Percentiles rank a stretch among this genome's conserved stretches.
Conservation (phyloP, 2,329 filamentous ascomycete species). For the Metarhizium sp. region DNA sequence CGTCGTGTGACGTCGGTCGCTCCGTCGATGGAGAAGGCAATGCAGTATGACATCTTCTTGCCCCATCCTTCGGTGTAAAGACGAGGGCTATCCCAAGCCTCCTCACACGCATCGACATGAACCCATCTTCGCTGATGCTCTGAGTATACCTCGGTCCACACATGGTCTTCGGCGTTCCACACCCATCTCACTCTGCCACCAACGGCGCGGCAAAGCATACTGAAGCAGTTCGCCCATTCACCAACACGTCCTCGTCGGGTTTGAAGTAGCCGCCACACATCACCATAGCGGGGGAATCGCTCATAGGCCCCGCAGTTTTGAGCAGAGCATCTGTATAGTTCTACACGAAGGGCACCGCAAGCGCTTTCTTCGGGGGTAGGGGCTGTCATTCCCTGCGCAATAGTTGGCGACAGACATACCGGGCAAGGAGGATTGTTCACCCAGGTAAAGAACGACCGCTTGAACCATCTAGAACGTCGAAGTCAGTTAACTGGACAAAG, state of each 20-base stretch:
- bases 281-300: constrained; percentile 87
- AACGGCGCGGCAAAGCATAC: constrained; percentile 91
- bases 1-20: constrained; percentile 57
- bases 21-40: constrained; percentile 90
- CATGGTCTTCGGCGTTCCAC: constrained; percentile 95
- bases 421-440: constrained; percentile 90
- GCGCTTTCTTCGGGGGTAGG: constrained; percentile 85
- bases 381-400: constrained; percentile 72
- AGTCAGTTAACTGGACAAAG: constrained; percentile 11
- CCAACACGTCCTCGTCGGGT: constrained; percentile 79
- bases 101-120: constrained; percentile 93
- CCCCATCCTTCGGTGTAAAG: constrained; percentile 93
- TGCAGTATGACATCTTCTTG: constrained; percentile 93
- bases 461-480: constrained; percentile 60
- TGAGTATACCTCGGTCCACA: constrained; percentile 97
- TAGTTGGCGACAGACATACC: constrained; percentile 71
- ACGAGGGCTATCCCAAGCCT: constrained; percentile 87
- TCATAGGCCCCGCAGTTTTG: constrained; percentile 68
- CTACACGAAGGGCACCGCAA: constrained; percentile 76
- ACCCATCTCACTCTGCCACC: constrained; percentile 91
- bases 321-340: constrained; percentile 81
- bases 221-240: constrained; percentile 98
- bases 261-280: constrained; percentile 87
- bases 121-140: constrained; percentile 90
- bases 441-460: constrained; percentile 88